A percentile compares a stretch with the other conserved stretches of the same genome.
phyloP scores from a whole-genome alignment of 1,284 basidiomycete genomes.

The Apiotrichum mycotoxinovorans region DNA sequence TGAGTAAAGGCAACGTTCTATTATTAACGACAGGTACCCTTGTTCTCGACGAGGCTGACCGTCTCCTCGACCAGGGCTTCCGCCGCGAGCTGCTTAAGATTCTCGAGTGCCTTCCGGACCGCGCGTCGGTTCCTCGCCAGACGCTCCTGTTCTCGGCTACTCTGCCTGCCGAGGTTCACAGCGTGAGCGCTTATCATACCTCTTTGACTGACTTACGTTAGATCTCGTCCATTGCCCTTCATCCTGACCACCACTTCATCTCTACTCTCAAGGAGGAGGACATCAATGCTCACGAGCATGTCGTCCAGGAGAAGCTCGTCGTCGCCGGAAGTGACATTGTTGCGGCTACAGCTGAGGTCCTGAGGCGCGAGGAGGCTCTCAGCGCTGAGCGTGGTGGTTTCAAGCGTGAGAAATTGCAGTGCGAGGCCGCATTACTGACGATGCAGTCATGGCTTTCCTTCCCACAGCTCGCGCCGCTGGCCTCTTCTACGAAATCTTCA shows the following conservation, averaged over 20 bases:
- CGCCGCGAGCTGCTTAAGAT: slow-evolving; percentile 40
- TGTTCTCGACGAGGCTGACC: slow-evolving; percentile 54
- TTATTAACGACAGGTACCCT: slow-evolving; percentile 36
- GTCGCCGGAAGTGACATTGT: slow-evolving; percentile 54
- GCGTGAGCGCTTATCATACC: slow-evolving; percentile 23
- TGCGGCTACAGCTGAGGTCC: slow-evolving; percentile 50
- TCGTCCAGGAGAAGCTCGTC: slow-evolving; percentile 57
- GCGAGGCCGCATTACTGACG: not conserved
- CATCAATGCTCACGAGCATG: slow-evolving; percentile 64
- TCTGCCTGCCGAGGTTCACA: slow-evolving; percentile 49
- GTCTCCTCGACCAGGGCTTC: slow-evolving; percentile 51
- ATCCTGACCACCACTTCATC: slow-evolving; percentile 59
- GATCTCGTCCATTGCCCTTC: slow-evolving; percentile 55
- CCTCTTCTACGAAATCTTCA: slow-evolving; percentile 57
- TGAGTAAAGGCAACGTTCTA: slow-evolving; percentile 5
- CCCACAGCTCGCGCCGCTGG: slow-evolving; percentile 65
- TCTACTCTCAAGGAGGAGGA: slow-evolving; percentile 63
- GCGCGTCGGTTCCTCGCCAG: slow-evolving; percentile 40
- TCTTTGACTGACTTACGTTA: slow-evolving; percentile 23
- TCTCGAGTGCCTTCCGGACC: slow-evolving; percentile 43
- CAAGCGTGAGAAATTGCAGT: slow-evolving; percentile 36
- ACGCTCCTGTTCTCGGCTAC: slow-evolving; percentile 55
- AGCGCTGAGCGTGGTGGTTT: slow-evolving; percentile 28
- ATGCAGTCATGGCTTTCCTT: slow-evolving; percentile 59
- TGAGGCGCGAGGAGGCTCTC: slow-evolving; percentile 42